Evolutionary conservation across 2,329 filamentous ascomycete species (phyloP).

Genomic region (Lasiodiplodia hormozganensis): DNA sequence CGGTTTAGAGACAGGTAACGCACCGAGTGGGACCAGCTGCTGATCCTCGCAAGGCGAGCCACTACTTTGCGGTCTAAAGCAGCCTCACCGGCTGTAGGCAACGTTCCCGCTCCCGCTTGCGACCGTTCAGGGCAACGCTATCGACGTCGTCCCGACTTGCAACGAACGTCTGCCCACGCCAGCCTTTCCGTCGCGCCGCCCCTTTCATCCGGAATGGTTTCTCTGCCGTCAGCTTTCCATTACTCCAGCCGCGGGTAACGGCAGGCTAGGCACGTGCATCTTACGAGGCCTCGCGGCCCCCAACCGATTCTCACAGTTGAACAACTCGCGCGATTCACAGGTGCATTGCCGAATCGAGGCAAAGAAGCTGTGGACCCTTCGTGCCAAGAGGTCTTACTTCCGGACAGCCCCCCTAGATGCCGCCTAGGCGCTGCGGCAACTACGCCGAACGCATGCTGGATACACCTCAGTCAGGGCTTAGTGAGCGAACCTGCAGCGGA

Average conservation of each 20-base stretch:
- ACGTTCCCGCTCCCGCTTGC: neutral
- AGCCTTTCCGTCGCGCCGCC: constrained; percentile 1
- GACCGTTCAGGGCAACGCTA: neutral
- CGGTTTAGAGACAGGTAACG: neutral
- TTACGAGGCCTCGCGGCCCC: neutral
- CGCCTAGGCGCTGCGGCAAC: neutral
- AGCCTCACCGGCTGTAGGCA: constrained; percentile 2
- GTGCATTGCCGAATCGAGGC: neutral
- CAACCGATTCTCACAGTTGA: neutral
- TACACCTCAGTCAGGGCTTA: neutral
- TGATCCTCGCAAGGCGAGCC: neutral
- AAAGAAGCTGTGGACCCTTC: neutral
- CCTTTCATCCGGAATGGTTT: neutral
- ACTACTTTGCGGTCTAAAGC: neutral
- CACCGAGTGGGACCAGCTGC: neutral
- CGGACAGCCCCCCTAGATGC: neutral
- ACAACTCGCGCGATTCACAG: neutral
- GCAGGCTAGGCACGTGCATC: neutral
- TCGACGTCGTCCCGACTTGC: neutral
- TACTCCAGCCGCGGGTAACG: neutral
- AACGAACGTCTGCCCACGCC: neutral
- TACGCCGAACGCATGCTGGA: neutral
- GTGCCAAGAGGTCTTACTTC: constrained; percentile 1
- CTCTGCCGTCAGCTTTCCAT: neutral
- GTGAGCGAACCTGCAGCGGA: constrained; percentile 5